Evolutionary conservation across 2,329 filamentous ascomycete genomes (phyloP), one percentile per base, ranked within the genome.

Genomic region (Beauveria scarabaeidicola): DNA sequence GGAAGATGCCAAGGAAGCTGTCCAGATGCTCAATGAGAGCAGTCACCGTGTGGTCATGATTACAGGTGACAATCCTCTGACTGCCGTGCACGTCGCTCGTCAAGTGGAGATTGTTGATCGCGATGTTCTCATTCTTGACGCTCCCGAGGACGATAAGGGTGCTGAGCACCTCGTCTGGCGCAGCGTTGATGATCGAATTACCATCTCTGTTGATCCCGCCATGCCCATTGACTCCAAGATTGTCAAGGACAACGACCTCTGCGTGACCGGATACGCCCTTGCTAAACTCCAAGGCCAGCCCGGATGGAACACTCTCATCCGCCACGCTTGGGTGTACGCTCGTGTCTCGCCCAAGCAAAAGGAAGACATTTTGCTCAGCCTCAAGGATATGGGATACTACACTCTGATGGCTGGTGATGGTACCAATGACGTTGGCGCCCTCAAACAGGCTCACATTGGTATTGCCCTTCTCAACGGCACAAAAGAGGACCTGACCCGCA

Each of bases 31-130:
- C 67, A 99, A 97, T 70, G 94, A 99, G 78, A 97, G 93, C 75
- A 97, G 92, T 75, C 94, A 99, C 74, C 90, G 94, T 67, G 91
- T 96, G 51, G 89, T 99, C 66, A 99, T 99, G 94, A 99, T 99
- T 65, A 99, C 94, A 62, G 94, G 94, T 70, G 94, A 99, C 73
- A 99, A 99, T 72, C 93, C 94, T 13, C 81, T 99, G 56, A 99
- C 94, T 44, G 94, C 94, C 64, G 90, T 96, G 11, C 93, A 99
- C 70, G 94, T 99, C 60, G 94, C 94, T 17, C 87, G 88, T 63
- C 88, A 97, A 72, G 94, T 99, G 27, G 94, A 99, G 72, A 99
- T 99, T 72, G 91, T 99, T 17, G 94, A 99, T 69, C 88, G 94
- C 60, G 92, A 97, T 38, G 90, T 94, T 58, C 81, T 97, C 61